phyloP scores from a whole-genome alignment of 2,329 filamentous ascomycete genomes.

The Ophiocordyceps sinensis region DNA sequence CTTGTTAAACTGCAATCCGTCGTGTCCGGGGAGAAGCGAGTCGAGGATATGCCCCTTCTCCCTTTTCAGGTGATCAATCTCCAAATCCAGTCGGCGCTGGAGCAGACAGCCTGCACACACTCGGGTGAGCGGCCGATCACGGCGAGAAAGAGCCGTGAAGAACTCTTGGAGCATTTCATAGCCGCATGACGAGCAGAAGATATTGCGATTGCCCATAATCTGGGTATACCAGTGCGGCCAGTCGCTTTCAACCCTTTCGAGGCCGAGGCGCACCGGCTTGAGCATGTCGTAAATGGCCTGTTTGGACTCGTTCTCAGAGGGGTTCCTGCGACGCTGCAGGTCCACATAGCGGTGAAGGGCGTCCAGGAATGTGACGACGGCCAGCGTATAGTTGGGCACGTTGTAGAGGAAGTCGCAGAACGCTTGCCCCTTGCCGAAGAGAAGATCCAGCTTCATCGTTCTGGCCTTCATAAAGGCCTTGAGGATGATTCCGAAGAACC shows the following conservation, averaged over 20 bases:
- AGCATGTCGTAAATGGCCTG: constrained; percentile 17
- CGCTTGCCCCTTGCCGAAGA: constrained; percentile 16
- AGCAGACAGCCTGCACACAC: constrained; percentile 17
- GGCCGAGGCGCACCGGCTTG: constrained; percentile 15
- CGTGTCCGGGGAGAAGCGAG: constrained; percentile 14
- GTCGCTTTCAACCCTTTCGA: constrained; percentile 9
- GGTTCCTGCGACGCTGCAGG: constrained; percentile 1
- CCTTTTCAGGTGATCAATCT: constrained; percentile 14
- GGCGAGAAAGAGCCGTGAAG: constrained; percentile 6
- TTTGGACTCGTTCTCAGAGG: constrained; percentile 3
- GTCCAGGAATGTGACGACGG: constrained; percentile 17
- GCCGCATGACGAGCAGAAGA: constrained; percentile 20
- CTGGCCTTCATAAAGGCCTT: constrained; percentile 19
- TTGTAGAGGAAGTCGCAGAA: constrained; percentile 15
- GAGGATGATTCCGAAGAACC: constrained; percentile 17
- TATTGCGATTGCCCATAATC: constrained; percentile 8
- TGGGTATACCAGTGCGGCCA: constrained; percentile 10
- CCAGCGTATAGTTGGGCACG: constrained; percentile 15
- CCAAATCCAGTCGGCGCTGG: constrained; percentile 13
- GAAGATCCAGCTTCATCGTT: constrained; percentile 12
- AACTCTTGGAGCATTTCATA: constrained; percentile 17
- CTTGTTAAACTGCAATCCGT: constrained; percentile 11
- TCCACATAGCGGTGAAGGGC: constrained; percentile 16
- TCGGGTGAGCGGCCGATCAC: constrained; percentile 4
- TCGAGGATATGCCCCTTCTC: constrained; percentile 7